Evolutionary conservation across 1,139 yeast genomes (phyloP).

Genomic region (Debaryomyces fabryi): DNA sequence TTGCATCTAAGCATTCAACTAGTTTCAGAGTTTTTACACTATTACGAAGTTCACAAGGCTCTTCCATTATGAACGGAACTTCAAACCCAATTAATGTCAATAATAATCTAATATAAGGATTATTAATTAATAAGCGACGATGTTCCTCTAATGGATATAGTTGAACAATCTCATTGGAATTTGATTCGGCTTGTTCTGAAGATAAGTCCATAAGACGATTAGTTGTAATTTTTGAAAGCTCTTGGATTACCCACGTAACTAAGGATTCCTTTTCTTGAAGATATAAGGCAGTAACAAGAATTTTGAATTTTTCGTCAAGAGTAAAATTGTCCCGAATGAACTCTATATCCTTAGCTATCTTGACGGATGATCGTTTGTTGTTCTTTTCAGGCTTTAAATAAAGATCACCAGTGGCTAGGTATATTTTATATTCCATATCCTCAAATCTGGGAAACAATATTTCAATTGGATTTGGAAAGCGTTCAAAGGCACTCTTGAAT

Average conservation of each 20-base stretch:
- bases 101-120: slow-evolving; percentile 39
- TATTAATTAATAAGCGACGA: slow-evolving; percentile 35
- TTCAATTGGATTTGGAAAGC: slow-evolving; percentile 68
- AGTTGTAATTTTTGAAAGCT: slow-evolving; percentile 35
- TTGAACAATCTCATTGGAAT: slow-evolving; percentile 12
- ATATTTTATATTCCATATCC: slow-evolving; percentile 40
- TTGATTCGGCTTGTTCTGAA: slow-evolving; percentile 9
- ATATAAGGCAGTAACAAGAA: slow-evolving; percentile 52
- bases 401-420: slow-evolving; percentile 56
- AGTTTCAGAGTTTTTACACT: slow-evolving; percentile 23
- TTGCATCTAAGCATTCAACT: slow-evolving; percentile 24
- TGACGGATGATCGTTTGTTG: slow-evolving; percentile 22
- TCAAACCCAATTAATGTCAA: slow-evolving; percentile 38
- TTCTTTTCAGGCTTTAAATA: slow-evolving; percentile 24
- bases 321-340: slow-evolving; percentile 35
- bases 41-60: slow-evolving; percentile 33
- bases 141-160: slow-evolving; percentile 22
- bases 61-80: slow-evolving; percentile 39
- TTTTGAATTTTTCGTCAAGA: slow-evolving; percentile 42
- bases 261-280: slow-evolving; percentile 45
- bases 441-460: slow-evolving; percentile 66
- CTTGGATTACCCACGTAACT: slow-evolving; percentile 47
- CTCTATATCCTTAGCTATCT: slow-evolving; percentile 40
- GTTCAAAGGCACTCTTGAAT: slow-evolving; percentile 50
- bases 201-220: slow-evolving; percentile 22